phyloP scores from a whole-genome alignment of 2,329 filamentous ascomycete species.

The Fusarium verticillioides region DNA sequence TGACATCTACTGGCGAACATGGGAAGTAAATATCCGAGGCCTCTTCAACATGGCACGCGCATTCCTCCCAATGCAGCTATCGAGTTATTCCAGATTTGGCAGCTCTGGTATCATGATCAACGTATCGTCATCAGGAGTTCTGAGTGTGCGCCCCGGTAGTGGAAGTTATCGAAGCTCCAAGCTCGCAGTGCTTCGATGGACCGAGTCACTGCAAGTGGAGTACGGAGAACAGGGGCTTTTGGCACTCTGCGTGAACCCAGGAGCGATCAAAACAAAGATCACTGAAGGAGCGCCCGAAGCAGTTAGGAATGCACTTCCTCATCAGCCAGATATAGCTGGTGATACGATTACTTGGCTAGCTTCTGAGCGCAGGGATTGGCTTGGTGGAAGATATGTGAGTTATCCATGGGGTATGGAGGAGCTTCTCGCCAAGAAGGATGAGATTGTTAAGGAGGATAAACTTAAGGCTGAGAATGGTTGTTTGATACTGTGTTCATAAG shows the following conservation, averaged over 20 bases:
- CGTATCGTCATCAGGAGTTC: not conserved
- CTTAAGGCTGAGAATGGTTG: not conserved
- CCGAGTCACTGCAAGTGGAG: not conserved
- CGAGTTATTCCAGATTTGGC: fast-evolving
- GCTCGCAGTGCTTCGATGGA: not conserved
- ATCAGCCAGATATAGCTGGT: not conserved
- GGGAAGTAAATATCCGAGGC: not conserved
- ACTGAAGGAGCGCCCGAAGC: not conserved
- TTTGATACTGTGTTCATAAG: not conserved
- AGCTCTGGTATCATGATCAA: not conserved
- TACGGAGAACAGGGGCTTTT: not conserved
- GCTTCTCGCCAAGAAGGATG: not conserved
- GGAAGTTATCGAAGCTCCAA: not conserved
- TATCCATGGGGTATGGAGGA: not conserved
- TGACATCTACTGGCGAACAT: not conserved
- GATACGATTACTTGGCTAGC: not conserved
- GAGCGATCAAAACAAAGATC: not conserved
- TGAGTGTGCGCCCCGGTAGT: not conserved
- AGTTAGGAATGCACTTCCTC: not conserved
- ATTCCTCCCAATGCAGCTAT: not conserved
- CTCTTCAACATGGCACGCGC: not conserved
- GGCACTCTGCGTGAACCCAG: fast-evolving
- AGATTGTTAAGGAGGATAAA: not conserved
- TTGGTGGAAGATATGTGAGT: not conserved
- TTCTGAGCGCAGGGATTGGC: not conserved